Conservation (phyloP, 805 yeast genomes). For the Sugiyamaella marilandica region DNA sequence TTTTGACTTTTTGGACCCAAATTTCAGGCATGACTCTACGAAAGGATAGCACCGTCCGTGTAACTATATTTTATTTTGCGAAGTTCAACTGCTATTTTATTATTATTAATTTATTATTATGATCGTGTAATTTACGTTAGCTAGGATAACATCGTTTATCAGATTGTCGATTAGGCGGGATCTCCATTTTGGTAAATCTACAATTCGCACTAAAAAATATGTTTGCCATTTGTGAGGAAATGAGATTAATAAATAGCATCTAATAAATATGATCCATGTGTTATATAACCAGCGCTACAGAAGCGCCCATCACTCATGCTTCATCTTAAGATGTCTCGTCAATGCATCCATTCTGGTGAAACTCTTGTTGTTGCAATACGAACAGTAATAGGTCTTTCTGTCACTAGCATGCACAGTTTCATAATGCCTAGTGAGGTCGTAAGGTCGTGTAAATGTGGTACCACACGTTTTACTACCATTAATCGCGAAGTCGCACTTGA, state of each 20-base stretch:
- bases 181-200: too few relatives aligned
- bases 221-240: neutral
- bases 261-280: neutral
- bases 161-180: too few relatives aligned
- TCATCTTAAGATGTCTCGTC: conserved; percentile 87
- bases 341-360: conserved; percentile 93
- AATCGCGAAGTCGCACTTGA: conserved; percentile 34
- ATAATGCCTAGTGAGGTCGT: conserved; percentile 91
- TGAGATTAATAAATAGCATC: conserved; percentile 3
- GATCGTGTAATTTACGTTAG: too few relatives aligned
- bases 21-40: neutral
- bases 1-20: conserved; percentile 10
- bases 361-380: conserved; percentile 81
- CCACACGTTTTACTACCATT: conserved; percentile 60
- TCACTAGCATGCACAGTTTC: conserved; percentile 91
- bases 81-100: too few relatives aligned
- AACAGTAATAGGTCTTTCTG: conserved; percentile 80
- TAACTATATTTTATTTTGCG: neutral
- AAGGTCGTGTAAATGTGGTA: conserved; percentile 86
- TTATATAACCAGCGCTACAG: neutral
- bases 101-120: neutral
- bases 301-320: conserved; percentile 45
- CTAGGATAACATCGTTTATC: too few relatives aligned
- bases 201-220: neutral
- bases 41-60: neutral